phyloP scores from a whole-genome alignment of 2,329 filamentous ascomycete species.

The Pestalotiopsis sp. region DNA sequence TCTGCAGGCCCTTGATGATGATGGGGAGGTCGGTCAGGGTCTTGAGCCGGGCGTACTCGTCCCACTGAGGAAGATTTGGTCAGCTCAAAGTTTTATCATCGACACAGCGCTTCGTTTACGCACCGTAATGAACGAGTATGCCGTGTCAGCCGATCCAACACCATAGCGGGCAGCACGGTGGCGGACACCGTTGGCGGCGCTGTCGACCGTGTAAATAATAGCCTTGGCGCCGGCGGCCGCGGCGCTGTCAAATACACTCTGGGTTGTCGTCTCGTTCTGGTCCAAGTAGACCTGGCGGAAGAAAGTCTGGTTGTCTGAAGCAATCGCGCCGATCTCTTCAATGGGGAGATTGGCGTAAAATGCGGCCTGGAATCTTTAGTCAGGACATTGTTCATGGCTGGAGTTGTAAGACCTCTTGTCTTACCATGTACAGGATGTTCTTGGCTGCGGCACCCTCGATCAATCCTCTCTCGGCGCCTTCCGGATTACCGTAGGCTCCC shows the following conservation, averaged over 20 bases:
- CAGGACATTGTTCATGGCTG: too few species aligned
- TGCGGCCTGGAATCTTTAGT: conserved; percentile 28
- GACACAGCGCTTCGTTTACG: background rate
- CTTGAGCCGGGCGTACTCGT: conserved; percentile 26
- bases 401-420: background rate
- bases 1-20: conserved; percentile 36
- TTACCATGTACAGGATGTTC: conserved; percentile 52
- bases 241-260: conserved; percentile 16
- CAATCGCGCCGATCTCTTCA: conserved; percentile 39
- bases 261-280: conserved; percentile 16
- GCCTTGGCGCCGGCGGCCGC: conserved; percentile 20
- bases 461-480: conserved; percentile 49
- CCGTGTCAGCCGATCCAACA: conserved; percentile 14
- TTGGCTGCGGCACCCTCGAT: conserved; percentile 49
- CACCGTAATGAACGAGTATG: conserved; percentile 3
- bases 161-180: conserved; percentile 16
- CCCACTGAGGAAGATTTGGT: conserved; percentile 22
- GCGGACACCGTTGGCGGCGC: conserved; percentile 15
- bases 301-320: conserved; percentile 24
- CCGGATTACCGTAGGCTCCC: conserved; percentile 45
- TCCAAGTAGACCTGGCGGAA: conserved; percentile 33
- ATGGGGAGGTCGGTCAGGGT: conserved; percentile 29
- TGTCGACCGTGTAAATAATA: conserved; percentile 23
- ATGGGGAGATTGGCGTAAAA: conserved; percentile 36
- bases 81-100: background rate